These are phyloP conservation scores for Candida ortonii DNA, from an alignment of 805 yeast species.

Conservation along the genomic window DNA sequence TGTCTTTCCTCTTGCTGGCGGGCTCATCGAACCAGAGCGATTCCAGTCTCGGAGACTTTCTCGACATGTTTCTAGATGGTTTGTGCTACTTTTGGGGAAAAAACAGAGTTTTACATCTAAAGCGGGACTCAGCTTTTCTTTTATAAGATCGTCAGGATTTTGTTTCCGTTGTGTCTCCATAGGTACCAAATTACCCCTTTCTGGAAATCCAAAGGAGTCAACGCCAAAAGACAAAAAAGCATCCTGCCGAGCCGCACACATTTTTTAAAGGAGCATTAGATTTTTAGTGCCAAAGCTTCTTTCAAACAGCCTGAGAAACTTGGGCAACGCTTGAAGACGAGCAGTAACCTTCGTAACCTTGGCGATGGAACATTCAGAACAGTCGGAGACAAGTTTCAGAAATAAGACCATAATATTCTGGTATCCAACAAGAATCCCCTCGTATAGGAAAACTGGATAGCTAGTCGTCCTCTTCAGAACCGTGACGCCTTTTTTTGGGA, in stretches of 20 bases:
- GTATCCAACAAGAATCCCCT: no score
- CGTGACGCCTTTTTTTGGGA: no score
- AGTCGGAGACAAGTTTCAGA: no score
- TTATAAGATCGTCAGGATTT: no score
- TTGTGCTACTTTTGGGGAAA: conserved; percentile 1
- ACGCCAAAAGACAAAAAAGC: conserved; percentile 8
- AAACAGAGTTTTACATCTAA: not conserved
- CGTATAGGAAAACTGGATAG: no score
- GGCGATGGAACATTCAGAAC: no score
- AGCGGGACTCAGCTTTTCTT: not conserved
- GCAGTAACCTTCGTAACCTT: no score
- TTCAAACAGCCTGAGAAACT: not conserved
- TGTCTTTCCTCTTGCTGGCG: conserved; percentile 6
- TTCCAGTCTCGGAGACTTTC: conserved; percentile 21
- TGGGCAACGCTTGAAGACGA: no score
- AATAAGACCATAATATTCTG: no score
- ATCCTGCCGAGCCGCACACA: conserved; percentile 7
- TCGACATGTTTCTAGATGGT: no score
- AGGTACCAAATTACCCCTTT: conserved; percentile 4
- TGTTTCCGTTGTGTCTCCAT: conserved; percentile 1
- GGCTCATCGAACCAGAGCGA: conserved; percentile 27
- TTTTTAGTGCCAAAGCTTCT: not conserved
- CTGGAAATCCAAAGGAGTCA: conserved; percentile 3
- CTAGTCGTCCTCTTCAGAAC: no score
- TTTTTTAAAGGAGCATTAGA: not conserved